These are phyloP conservation scores for Mucor plumbeus DNA, from an alignment of 371 early-diverging fungal species.

Conservation along the genomic window DNA sequence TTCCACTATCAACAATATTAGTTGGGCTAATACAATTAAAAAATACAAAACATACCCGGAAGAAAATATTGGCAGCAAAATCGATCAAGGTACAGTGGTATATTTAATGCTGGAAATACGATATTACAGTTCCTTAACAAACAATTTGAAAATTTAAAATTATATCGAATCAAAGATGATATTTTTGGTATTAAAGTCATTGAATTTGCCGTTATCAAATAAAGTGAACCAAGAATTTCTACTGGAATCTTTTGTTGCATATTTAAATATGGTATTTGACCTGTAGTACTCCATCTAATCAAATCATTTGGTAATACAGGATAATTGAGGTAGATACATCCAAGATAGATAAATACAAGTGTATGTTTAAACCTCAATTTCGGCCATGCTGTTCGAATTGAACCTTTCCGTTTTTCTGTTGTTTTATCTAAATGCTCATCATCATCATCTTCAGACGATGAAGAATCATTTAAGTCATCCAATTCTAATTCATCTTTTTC, in stretches of 20 bases:
- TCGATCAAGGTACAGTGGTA: conserved; percentile 27
- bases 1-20: conserved; percentile 23
- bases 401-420: neutral
- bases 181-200: conserved; percentile 14
- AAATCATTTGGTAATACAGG: conserved; percentile 39
- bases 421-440: neutral
- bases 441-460: conserved; percentile 8
- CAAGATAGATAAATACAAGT: conserved; percentile 35
- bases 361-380: conserved; percentile 2
- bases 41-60: conserved; percentile 28
- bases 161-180: neutral
- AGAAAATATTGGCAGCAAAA: conserved; percentile 34
- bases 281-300: conserved; percentile 28
- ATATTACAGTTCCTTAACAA: conserved; percentile 4
- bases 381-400: conserved; percentile 20
- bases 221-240: neutral
- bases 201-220: neutral
- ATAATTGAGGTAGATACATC: conserved; percentile 33
- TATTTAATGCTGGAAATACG: conserved; percentile 25
- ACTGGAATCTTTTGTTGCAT: conserved; percentile 21
- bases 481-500: conserved; percentile 11
- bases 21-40: neutral
- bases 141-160: neutral
- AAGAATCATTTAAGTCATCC: neutral
- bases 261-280: conserved; percentile 29